Conservation (phyloP, 208 protist species). For the Wallacemonas sp. region DNA sequence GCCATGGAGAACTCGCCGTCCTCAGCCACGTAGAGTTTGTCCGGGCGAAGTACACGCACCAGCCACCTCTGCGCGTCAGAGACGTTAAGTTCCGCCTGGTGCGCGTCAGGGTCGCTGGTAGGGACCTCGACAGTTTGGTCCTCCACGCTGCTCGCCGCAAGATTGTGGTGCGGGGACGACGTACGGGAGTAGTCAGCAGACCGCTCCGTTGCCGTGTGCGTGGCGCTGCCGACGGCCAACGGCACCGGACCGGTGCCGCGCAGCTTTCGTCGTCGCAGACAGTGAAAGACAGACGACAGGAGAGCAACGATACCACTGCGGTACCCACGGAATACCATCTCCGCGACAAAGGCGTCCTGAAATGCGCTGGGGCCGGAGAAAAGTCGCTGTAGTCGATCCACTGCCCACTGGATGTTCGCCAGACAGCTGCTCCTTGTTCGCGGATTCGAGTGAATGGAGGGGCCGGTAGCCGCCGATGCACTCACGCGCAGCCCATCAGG, state of each 20-base stretch:
- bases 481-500: background rate
- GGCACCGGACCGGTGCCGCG: too few species aligned
- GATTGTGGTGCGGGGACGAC: too few species aligned
- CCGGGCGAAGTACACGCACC: conserved; percentile 28
- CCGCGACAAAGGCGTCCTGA: conserved; percentile 13
- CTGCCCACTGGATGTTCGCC: conserved; percentile 43
- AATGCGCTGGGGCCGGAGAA: conserved; percentile 12
- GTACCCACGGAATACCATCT: conserved; percentile 40
- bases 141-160: too few species aligned
- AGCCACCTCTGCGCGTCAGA: conserved; percentile 62
- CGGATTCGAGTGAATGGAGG: conserved; percentile 42
- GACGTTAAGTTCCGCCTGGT: too few species aligned
- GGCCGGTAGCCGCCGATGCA: background rate
- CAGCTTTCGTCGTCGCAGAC: background rate
- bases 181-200: too few species aligned
- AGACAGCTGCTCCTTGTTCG: conserved; percentile 47
- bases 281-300: conserved; percentile 22
- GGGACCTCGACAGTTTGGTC: too few species aligned
- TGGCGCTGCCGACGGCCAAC: background rate
- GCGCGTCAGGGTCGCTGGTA: too few species aligned
- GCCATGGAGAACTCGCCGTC: conserved; percentile 40
- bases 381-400: conserved; percentile 23
- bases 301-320: conserved; percentile 38
- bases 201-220: background rate
- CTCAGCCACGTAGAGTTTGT: conserved; percentile 47